Evolutionary conservation across 148 eudicot species (phyloP), one percentile per base, ranked within the genome.

Genomic region (Diospyros kaki): DNA sequence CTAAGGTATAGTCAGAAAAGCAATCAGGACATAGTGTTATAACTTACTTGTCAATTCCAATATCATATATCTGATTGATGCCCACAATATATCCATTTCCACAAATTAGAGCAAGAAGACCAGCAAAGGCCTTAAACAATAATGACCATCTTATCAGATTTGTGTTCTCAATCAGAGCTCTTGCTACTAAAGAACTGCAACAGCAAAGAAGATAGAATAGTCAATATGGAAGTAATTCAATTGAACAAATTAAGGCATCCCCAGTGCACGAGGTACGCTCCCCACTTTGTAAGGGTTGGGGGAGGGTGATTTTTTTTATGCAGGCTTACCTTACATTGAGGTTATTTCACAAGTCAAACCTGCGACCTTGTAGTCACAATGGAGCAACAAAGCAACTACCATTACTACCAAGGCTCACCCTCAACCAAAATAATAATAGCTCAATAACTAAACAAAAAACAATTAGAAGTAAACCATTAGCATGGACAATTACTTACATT

Each of bases 51-150:
- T 94, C 98, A 75, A 94, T 94, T 72, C 97, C 98, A 79, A 94
- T 93, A 86, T 94, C 98, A 85, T 94, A 94, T 81, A 94, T 94
- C 83, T 94, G 98, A 88, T 94, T 94, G 82, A 94, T 92, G 86
- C 98, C 98, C 77, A 94, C 98, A 64, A 94, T 94, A 80, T 87
- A 94, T 74, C 97, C 98, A 84, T 94, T 94, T 74, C 98, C 98
- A 43, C 98, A 94, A 74, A 94, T 84, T 66, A 94, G 84, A 65
- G 97, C 98, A 74, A 92, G 75, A 76, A 94, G 98, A 73, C 98
- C 98, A 76, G 85, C 83, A 42, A 88, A 69, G 8, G 98, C 98
- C 90, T 92, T 94, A 62, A 89, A 76, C 76, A 90, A 75, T 45
- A 94, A 82, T 39, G 98, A 84, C 98, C 98, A 94, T 80, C 82